phyloP scores from a whole-genome alignment of 768 basidiomycete species.

The Tricholoma flavovirens region DNA sequence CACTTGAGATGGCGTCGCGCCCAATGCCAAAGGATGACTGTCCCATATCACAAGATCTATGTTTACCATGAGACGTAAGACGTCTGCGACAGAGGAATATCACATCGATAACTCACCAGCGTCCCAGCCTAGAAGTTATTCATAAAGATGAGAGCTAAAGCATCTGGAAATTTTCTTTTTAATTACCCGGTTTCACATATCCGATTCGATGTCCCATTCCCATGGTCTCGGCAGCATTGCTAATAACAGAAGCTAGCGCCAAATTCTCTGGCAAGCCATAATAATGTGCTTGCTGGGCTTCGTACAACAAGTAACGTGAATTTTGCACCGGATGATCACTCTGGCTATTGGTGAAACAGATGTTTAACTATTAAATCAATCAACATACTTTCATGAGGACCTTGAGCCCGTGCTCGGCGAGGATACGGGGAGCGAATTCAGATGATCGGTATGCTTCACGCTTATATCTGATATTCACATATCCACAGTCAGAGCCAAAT shows the following conservation, averaged over 20 bases:
- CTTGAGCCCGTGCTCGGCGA: constrained; percentile 59
- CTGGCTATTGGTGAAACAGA: constrained; percentile 25
- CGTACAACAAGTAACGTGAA: constrained; percentile 72
- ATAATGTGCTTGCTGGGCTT: constrained; percentile 81
- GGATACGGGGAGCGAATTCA: constrained; percentile 73
- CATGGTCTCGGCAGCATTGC: constrained; percentile 62
- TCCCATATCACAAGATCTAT: constrained; percentile 80
- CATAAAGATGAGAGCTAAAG: neutral
- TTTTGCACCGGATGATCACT: constrained; percentile 64
- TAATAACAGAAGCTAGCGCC: constrained; percentile 72
- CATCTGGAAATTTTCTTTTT: neutral
- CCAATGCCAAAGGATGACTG: constrained; percentile 76
- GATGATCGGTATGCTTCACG: constrained; percentile 78
- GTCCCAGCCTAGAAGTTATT: constrained; percentile 52
- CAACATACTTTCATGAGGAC: constrained; percentile 67
- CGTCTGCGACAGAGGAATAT: neutral
- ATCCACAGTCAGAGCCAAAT: neutral
- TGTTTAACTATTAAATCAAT: neutral
- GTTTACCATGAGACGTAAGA: neutral
- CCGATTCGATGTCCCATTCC: constrained; percentile 83
- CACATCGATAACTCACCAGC: constrained; percentile 42
- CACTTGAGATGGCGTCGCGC: constrained; percentile 84
- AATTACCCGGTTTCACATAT: constrained; percentile 57
- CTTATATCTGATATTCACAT: constrained; percentile 47
- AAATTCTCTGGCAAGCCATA: constrained; percentile 68